phyloP scores from a whole-genome alignment of 305 asterid genomes.

The Nicotiana rustica region DNA sequence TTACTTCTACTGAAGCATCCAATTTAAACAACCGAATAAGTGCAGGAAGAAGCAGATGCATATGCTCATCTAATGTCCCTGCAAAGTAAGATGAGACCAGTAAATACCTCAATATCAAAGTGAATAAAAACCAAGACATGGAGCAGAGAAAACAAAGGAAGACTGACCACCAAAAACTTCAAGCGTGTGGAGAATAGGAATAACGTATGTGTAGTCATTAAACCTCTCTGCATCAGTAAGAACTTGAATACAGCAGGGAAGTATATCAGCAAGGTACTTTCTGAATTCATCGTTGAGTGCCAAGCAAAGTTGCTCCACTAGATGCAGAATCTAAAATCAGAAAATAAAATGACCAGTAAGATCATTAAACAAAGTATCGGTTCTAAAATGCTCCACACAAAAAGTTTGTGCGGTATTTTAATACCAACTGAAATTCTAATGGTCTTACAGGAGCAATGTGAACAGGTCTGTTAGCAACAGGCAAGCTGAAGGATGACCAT shows the following conservation, averaged over 20 bases:
- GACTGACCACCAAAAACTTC: conserved; percentile 97
- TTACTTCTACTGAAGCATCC: conserved; percentile 90
- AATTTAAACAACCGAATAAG: conserved; percentile 90
- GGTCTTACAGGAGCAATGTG: conserved; percentile 84
- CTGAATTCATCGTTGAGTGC: conserved; percentile 99
- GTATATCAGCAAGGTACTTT: conserved; percentile 83
- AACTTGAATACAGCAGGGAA: conserved; percentile 95
- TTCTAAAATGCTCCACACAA: not conserved
- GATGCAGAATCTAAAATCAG: conserved; percentile 80
- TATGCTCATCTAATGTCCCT: conserved; percentile 99
- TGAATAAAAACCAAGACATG: conserved; percentile 35
- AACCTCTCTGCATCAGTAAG: conserved; percentile 94
- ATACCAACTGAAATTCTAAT: conserved; percentile 11
- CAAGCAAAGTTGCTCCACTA: conserved; percentile 98
- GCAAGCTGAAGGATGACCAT: conserved; percentile 92
- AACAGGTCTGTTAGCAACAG: conserved; percentile 74
- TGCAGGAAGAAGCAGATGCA: conserved; percentile 97
- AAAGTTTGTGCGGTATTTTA: conserved; percentile 4
- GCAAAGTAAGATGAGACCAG: conserved; percentile 38
- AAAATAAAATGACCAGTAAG: not conserved
- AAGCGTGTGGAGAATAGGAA: conserved; percentile 86
- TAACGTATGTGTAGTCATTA: conserved; percentile 84
- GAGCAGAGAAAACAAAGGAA: conserved; percentile 39
- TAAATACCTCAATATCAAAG: conserved; percentile 23
- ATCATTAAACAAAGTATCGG: not conserved